Percentiles rank a stretch among this genome's conserved stretches.
phyloP scores from a whole-genome alignment of 1,139 yeast genomes.

The Blastobotrys serpentis region DNA sequence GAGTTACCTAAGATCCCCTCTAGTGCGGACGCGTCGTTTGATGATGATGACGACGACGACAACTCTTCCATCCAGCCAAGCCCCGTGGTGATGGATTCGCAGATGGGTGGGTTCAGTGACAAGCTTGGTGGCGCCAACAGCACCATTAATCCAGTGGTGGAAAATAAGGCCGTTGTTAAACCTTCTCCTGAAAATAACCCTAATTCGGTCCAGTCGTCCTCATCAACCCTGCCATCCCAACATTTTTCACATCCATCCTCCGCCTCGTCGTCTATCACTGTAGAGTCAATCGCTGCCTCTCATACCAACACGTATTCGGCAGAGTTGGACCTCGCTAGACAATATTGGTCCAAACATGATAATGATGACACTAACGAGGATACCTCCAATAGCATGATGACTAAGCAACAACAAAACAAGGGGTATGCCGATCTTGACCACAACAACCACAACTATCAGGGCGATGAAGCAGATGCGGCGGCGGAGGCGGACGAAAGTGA shows the following conservation, averaged over 20 bases:
- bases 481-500: conserved; percentile 13
- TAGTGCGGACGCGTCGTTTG: neutral
- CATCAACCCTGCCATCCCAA: conserved; percentile 7
- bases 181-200: neutral
- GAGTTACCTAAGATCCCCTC: neutral
- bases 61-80: conserved; percentile 12
- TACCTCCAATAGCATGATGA: conserved; percentile 4
- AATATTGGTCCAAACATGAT: conserved; percentile 5
- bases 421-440: conserved; percentile 13
- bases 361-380: neutral
- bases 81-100: conserved; percentile 1
- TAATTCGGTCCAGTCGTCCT: conserved; percentile 2
- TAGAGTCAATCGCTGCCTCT: conserved; percentile 9
- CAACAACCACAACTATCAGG: no score
- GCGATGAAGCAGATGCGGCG: no score
- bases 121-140: no score
- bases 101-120: neutral
- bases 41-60: conserved; percentile 9
- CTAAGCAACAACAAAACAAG: conserved; percentile 11
- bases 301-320: neutral
- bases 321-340: conserved; percentile 2
- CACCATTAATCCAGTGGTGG: no score
- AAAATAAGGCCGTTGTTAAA: no score
- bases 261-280: conserved; percentile 18
- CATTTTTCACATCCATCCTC: conserved; percentile 17